These are phyloP conservation scores for Myxozyma sirexii DNA, from an alignment of 805 yeast genomes.

Conservation along the genomic window DNA sequence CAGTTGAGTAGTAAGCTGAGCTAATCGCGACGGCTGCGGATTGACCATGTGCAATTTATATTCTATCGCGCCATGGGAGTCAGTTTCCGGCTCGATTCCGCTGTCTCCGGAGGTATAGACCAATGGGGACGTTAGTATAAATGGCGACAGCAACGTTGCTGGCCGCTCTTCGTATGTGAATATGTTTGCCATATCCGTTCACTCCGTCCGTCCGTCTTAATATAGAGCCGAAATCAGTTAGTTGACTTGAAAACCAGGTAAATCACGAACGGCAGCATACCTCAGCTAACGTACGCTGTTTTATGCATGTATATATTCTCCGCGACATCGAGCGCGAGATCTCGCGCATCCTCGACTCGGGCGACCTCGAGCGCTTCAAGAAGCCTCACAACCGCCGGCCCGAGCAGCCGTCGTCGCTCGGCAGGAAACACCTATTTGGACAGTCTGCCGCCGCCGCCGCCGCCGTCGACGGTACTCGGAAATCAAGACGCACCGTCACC, in stretches of 20 bases:
- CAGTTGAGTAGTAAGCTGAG: conserved; percentile 33
- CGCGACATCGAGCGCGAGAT: conserved; percentile 43
- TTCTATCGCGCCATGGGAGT: conserved; percentile 34
- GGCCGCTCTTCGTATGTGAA: conserved; percentile 29
- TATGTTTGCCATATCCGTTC: conserved; percentile 7
- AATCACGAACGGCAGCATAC: no score
- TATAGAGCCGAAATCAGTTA: background rate
- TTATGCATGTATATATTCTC: no score
- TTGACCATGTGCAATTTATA: conserved; percentile 30
- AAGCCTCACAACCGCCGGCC: conserved; percentile 29
- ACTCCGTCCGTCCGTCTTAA: background rate
- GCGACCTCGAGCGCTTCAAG: conserved; percentile 31
- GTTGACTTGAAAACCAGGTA: background rate
- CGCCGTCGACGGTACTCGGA: conserved; percentile 13
- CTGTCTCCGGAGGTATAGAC: background rate
- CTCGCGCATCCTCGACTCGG: conserved; percentile 29
- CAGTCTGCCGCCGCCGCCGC: background rate
- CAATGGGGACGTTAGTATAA: background rate
- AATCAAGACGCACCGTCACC: conserved; percentile 26
- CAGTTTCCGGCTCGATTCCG: conserved; percentile 26
- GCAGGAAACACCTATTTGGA: conserved; percentile 20
- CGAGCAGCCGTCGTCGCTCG: background rate
- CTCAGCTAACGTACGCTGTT: no score
- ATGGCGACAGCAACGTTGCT: conserved; percentile 23
- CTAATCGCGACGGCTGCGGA: conserved; percentile 30